These are phyloP conservation scores for Lecanoromycetidae sp. DNA, from an alignment of 2,329 filamentous ascomycete species.

Conservation along the genomic window DNA sequence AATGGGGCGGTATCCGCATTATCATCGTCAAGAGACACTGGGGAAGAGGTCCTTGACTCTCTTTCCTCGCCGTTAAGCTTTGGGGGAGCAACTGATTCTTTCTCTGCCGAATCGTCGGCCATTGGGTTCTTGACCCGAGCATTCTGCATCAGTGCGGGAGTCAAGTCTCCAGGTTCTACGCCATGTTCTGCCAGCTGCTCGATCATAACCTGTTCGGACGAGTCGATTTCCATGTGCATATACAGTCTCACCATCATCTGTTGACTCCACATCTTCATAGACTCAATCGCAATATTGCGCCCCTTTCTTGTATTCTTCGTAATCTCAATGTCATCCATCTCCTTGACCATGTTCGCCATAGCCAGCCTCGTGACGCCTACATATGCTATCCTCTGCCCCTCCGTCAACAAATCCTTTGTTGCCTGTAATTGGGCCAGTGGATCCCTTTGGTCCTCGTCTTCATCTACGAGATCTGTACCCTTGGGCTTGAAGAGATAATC, in stretches of 20 bases:
- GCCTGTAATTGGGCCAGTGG: constrained; percentile 83
- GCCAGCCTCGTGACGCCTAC: constrained; percentile 78
- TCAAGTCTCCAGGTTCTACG: constrained; percentile 71
- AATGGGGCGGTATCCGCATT: constrained; percentile 40
- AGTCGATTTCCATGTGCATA: constrained; percentile 88
- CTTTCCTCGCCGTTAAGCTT: constrained; percentile 18
- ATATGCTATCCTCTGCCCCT: constrained; percentile 91
- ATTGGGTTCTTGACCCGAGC: constrained; percentile 86
- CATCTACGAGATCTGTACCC: constrained; percentile 50
- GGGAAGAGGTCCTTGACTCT: constrained; percentile 23
- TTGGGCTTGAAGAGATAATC: constrained; percentile 79
- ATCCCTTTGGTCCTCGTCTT: constrained; percentile 77
- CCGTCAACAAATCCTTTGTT: constrained; percentile 87
- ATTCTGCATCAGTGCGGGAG: constrained; percentile 79
- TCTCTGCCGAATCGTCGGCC: constrained; percentile 39
- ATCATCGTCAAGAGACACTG: constrained; percentile 23
- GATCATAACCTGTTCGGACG: constrained; percentile 93
- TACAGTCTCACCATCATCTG: constrained; percentile 97
- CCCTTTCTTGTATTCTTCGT: constrained; percentile 61
- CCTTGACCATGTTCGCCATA: constrained; percentile 63
- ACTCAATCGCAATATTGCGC: constrained; percentile 57
- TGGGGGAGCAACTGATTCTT: constrained; percentile 18
- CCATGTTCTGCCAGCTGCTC: constrained; percentile 91
- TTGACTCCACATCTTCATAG: constrained; percentile 89
- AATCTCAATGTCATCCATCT: constrained; percentile 49